Evolutionary conservation across 2,329 filamentous ascomycete species (phyloP), one percentile per base, ranked within the genome.

Genomic region (Fusarium temperatum): DNA sequence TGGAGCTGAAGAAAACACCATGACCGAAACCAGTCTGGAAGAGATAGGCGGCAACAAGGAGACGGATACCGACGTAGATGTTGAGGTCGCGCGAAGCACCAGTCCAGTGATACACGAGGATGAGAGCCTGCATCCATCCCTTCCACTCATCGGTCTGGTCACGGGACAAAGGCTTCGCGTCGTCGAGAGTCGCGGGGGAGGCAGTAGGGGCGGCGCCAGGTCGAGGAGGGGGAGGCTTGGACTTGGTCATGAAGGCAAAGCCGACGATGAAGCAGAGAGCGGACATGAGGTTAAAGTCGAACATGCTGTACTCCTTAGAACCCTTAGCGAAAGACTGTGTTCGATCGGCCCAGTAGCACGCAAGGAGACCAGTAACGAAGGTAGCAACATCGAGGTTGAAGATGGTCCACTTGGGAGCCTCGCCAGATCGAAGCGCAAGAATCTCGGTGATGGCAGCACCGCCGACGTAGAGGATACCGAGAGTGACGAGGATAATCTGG

Each of bases 131-230:
- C 87, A 92, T 89, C 84, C 89, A 87, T 4, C 91, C 91, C 81
- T 91, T 92, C 86, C 89, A 91, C 78, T 92, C 91, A 55, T 91
- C 86, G 1, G 87, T 88, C 73, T 91, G 88, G 50, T 86, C 82
- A 41, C 89, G 85, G 1, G 73, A 13, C 85, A 80, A 41, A 66
- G 72, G 72, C 56, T 75, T 74, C 30, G 70, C 66, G 11, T 75
- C 72, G 8, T 75, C 72, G 8, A 74, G 68, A 72, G 61, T 63
- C 58, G 63, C 66, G 61, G 63, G 58, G 48, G 55, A 17, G 2
- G 58, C 17, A 7, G 66, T 17, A 1, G 54, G 14, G 22, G 55
- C 51, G 4, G 70, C 45, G 4, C 72, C 64, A 15, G 74, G 54
- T 48, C 67, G 60, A 3, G 68, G 51, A 28, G 51, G 61, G 0